These are phyloP conservation scores for Fusarium protoensiforme DNA, from an alignment of 2,329 filamentous ascomycete species.

Conservation along the genomic window DNA sequence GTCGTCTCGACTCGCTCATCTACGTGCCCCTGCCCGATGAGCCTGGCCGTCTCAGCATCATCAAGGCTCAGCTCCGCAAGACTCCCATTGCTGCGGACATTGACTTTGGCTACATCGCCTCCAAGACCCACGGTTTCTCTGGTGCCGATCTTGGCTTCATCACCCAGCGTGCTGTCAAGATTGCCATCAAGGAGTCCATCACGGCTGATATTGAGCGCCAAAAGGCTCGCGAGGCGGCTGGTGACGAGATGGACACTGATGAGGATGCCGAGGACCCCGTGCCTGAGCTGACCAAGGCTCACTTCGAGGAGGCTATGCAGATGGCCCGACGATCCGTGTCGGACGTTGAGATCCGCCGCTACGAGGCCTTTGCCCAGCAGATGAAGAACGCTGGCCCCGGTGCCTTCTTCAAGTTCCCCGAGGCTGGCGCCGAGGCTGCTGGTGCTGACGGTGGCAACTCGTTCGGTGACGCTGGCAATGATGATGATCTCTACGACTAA, in stretches of 20 bases:
- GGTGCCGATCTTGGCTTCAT: conserved; percentile 99
- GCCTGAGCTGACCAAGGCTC: conserved; percentile 92
- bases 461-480: conserved; percentile 89
- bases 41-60: conserved; percentile 86
- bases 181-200: conserved; percentile 98
- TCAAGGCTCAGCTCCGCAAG: conserved; percentile 97
- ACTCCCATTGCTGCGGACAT: conserved; percentile 91
- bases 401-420: conserved; percentile 98
- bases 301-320: conserved; percentile 99
- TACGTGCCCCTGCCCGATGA: conserved; percentile 98
- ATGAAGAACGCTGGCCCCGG: conserved; percentile 98
- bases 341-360: conserved; percentile 96
- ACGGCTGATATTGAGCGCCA: conserved; percentile 85
- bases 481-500: conserved; percentile 98
- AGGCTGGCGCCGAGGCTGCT: conserved; percentile 72
- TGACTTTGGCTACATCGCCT: conserved; percentile 90
- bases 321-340: conserved; percentile 92
- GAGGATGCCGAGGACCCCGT: conserved; percentile 92
- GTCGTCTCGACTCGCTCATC: conserved; percentile 97
- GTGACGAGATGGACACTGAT: conserved; percentile 76
- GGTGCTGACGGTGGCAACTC: conserved; percentile 68
- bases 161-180: conserved; percentile 98
- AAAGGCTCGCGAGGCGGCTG: conserved; percentile 89
- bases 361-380: conserved; percentile 98
- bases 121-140: conserved; percentile 98